Conservation (phyloP, 1,284 basidiomycete species). For the Pseudozyma thailandica region DNA sequence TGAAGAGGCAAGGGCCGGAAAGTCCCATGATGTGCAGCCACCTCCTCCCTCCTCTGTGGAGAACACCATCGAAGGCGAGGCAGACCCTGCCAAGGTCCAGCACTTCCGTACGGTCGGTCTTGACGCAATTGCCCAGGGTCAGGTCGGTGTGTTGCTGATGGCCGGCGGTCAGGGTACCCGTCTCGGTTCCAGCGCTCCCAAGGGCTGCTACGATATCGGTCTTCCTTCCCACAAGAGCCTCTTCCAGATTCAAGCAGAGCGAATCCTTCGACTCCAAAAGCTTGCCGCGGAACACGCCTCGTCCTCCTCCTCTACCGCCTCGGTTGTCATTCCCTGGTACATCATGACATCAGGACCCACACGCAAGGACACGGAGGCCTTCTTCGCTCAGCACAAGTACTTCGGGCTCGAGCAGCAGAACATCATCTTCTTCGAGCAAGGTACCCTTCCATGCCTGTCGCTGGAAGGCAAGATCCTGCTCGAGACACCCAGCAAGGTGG, state of each 20-base stretch:
- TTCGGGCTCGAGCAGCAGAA: conserved; percentile 86
- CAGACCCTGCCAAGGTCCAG: conserved; percentile 69
- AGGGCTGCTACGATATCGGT: conserved; percentile 97
- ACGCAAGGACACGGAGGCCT: conserved; percentile 83
- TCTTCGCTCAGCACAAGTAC: conserved; percentile 81
- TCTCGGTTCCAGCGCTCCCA: conserved; percentile 89
- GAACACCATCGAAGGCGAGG: conserved; percentile 55
- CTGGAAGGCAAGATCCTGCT: conserved; percentile 94
- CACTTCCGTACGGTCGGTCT: conserved; percentile 77
- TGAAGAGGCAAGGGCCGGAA: conserved; percentile 71
- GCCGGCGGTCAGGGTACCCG: conserved; percentile 98
- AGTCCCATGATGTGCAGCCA: conserved; percentile 66
- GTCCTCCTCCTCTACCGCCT: conserved; percentile 72
- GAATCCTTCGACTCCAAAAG: conserved; percentile 83
- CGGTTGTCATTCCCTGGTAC: conserved; percentile 87
- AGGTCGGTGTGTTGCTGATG: conserved; percentile 94
- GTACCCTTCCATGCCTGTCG: conserved; percentile 94
- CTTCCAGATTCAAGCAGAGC: conserved; percentile 96
- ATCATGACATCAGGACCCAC: conserved; percentile 99
- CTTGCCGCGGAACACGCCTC: conserved; percentile 73
- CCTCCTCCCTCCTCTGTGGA: conserved; percentile 53
- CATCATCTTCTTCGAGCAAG: conserved; percentile 96
- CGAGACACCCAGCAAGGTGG: conserved; percentile 79
- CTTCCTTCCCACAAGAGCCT: conserved; percentile 91
- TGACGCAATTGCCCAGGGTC: conserved; percentile 80